Conservation (phyloP, 305 asterid species). For the Fraxinus sp. region DNA sequence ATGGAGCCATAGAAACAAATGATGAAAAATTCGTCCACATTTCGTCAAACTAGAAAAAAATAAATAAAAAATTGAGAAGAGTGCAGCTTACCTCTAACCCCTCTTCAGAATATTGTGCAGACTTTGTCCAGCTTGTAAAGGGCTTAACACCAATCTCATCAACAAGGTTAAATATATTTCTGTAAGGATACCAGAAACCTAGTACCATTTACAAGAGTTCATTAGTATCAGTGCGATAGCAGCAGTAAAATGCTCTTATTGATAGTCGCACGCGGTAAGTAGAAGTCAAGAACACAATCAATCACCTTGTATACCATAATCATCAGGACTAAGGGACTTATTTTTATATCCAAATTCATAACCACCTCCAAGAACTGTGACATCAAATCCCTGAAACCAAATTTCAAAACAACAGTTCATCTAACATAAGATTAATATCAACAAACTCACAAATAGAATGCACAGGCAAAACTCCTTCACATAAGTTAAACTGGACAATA, state of each 20-base stretch:
- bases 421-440: background rate
- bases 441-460: background rate
- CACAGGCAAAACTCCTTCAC: background rate
- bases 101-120: constrained; percentile 53
- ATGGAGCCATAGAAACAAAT: background rate
- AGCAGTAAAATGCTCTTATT: background rate
- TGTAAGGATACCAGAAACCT: constrained; percentile 61
- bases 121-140: constrained; percentile 54
- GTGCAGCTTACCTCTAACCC: constrained; percentile 50
- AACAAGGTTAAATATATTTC: constrained; percentile 52
- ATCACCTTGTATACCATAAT: constrained; percentile 52
- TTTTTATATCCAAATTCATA: constrained; percentile 55
- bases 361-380: constrained; percentile 70
- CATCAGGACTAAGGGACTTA: constrained; percentile 52
- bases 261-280: background rate
- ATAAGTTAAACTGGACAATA: background rate
- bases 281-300: constrained; percentile 7
- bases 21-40: background rate
- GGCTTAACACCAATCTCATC: constrained; percentile 60
- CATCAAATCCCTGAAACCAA: constrained; percentile 60
- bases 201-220: constrained; percentile 8
- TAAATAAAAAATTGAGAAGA: background rate
- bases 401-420: background rate
- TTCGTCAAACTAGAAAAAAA: background rate
- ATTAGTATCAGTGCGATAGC: background rate